These are phyloP conservation scores for Yamadazyma trypodendri DNA, from an alignment of 1,139 yeast species.

Conservation along the genomic window DNA sequence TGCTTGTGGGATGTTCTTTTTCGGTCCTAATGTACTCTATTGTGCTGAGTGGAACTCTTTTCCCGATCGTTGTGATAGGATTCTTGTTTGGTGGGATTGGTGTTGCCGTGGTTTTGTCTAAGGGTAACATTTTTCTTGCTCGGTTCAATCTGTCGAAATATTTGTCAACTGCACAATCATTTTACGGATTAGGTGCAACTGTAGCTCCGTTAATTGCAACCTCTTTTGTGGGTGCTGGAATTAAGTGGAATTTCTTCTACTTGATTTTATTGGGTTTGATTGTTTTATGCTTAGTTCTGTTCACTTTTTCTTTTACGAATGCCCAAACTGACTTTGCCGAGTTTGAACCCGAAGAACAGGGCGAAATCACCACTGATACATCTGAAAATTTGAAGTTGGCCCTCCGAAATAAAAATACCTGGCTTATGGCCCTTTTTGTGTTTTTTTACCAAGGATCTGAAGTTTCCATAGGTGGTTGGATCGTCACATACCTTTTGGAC, in stretches of 20 bases:
- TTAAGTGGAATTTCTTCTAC: slow-evolving; percentile 55
- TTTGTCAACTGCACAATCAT: slow-evolving; percentile 56
- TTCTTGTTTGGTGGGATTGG: slow-evolving; percentile 63
- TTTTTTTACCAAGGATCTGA: slow-evolving; percentile 68
- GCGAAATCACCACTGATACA: no score
- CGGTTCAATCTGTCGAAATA: slow-evolving; percentile 47
- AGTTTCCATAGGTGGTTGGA: slow-evolving; percentile 71
- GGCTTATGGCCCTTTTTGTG: slow-evolving; percentile 54
- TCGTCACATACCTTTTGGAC: slow-evolving; percentile 58
- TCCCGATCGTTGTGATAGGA: slow-evolving; percentile 48
- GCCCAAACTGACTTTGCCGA: slow-evolving; percentile 41
- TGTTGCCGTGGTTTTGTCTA: slow-evolving; percentile 51
- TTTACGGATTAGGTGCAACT: slow-evolving; percentile 64
- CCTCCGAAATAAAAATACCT: slow-evolving; percentile 42
- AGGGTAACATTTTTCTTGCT: slow-evolving; percentile 57
- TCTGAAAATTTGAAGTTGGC: slow-evolving; percentile 24
- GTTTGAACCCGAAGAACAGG: slow-evolving; percentile 27
- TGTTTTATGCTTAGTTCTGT: slow-evolving; percentile 22
- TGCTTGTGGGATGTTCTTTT: slow-evolving; percentile 32
- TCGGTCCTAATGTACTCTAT: slow-evolving; percentile 39
- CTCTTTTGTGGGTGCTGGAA: slow-evolving; percentile 45
- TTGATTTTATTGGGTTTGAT: slow-evolving; percentile 45
- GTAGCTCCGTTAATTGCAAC: slow-evolving; percentile 60
- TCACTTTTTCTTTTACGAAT: slow-evolving; percentile 38
- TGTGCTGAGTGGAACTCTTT: slow-evolving; percentile 34